These are phyloP conservation scores for Neoscytalidium dimidiatum DNA, from an alignment of 2,329 filamentous ascomycete species.

Conservation along the genomic window DNA sequence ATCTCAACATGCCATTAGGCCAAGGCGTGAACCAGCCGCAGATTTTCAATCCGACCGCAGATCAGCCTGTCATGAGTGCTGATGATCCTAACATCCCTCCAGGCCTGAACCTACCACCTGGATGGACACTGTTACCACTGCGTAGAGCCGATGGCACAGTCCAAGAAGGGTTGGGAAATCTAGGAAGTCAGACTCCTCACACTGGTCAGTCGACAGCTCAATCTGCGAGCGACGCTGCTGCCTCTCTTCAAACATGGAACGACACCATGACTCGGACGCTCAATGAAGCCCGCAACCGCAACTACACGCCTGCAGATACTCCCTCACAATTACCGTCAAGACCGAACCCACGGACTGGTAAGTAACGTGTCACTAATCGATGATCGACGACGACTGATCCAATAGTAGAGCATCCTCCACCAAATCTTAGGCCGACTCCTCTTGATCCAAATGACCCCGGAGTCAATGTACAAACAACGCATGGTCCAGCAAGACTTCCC, in stretches of 20 bases:
- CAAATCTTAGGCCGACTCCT: not conserved
- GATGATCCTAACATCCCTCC: slow-evolving; percentile 37
- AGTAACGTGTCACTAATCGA: not conserved
- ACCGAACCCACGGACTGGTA: not conserved
- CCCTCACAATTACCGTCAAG: not conserved
- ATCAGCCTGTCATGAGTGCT: slow-evolving; percentile 34
- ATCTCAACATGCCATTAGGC: slow-evolving; percentile 30
- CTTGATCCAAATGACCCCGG: not conserved
- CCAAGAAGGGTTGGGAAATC: not conserved
- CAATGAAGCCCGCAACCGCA: not conserved
- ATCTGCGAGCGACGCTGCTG: not conserved
- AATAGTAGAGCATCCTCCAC: not conserved
- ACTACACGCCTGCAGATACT: not conserved
- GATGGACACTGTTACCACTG: slow-evolving; percentile 35
- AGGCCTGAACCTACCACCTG: slow-evolving; percentile 38
- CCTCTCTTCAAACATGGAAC: slow-evolving; percentile 9
- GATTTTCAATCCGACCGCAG: slow-evolving; percentile 21
- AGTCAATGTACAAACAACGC: not conserved
- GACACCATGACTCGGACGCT: slow-evolving; percentile 12
- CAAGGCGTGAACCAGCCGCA: slow-evolving; percentile 18
- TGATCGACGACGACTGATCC: not conserved
- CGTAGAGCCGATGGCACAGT: not conserved
- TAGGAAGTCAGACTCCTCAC: not conserved
- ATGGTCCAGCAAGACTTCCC: not conserved
- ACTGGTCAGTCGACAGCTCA: not conserved